Base-by-base conservation (phyloP, 345 rosid species). In the Turritis glabra region DNA sequence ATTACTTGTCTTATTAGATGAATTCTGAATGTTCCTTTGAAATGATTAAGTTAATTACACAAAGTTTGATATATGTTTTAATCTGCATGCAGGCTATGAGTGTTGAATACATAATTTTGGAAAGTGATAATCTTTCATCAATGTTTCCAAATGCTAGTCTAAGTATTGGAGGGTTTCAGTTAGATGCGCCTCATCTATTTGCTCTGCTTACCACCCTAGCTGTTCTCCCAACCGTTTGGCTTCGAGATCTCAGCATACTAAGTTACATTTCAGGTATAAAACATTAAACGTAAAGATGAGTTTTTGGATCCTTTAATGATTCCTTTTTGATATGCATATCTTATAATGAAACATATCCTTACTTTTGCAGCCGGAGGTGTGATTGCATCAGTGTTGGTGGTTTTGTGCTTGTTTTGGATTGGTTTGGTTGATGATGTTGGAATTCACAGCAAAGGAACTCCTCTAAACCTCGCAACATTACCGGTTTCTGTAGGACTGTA, bases 401-500 rank as follows among this genome's bases (percentile, higher is more conserved):
- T 95, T 64, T 33, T 90, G 25, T 95, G 92, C 81, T 84, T 95
- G 85, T 86, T 87, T 58, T 95, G 99, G 97, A 79, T 73, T 58
- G 99, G 97, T 61, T 54, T 91, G 60, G 84, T 91, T 17, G 96
- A 95, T 80, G 53, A 89, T 0, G 91, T 91, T 61, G 89, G 90
- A 33, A 72, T 86, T 23, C 85, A 85, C 30, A 85, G 81, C 85
- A 82, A 84, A 77, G 96, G 93, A 68, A 81, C 88, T 30, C 56
- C 85, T 18, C 54, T 95, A 41, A 86, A 90, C 84, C 80, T 89
- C 0, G 68, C 89, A 46, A 86, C 88, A 60, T 77, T 91, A 71
- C 99, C 99, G 0, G 97, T 95, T 10, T 92, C 99, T 8, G 75
- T 95, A 52, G 99, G 99, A 33, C 92, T 91, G 19, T 95, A 95